Evolutionary conservation across 805 yeast species (phyloP).

Genomic region (Zygoascus tannicola): DNA sequence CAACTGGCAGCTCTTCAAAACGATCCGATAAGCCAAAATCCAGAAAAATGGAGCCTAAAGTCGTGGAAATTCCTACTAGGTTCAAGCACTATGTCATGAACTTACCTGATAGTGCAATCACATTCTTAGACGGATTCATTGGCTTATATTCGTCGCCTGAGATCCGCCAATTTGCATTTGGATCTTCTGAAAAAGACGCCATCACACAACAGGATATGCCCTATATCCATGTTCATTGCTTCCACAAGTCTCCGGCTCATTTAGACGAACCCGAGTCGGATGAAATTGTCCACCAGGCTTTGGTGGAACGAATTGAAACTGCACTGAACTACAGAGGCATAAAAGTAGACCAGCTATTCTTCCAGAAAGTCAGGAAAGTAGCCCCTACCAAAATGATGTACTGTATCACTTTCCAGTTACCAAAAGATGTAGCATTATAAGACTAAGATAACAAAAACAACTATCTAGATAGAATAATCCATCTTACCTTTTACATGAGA

Average conservation of each 20-base stretch:
- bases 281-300: conserved; percentile 58
- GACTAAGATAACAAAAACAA: not conserved
- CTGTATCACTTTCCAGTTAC: conserved; percentile 70
- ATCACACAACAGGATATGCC: conserved; percentile 37
- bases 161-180: conserved; percentile 11
- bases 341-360: conserved; percentile 38
- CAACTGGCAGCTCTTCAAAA: conserved; percentile 23
- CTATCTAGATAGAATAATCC: conserved; percentile 24
- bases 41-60: not conserved
- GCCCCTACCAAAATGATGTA: conserved; percentile 97
- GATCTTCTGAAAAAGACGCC: conserved; percentile 1
- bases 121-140: conserved; percentile 65
- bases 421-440: conserved; percentile 30
- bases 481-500: conserved; percentile 38
- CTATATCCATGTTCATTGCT: conserved; percentile 81
- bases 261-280: conserved; percentile 68
- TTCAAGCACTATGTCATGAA: conserved; percentile 85
- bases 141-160: conserved; percentile 51
- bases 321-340: conserved; percentile 37
- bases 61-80: conserved; percentile 37
- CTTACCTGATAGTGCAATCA: conserved; percentile 85
- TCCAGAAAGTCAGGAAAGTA: conserved; percentile 86
- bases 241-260: conserved; percentile 73
- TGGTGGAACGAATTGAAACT: conserved; percentile 45
- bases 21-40: conserved; percentile 20